Evolutionary conservation across 345 rosid species (phyloP).

Genomic region (Gossypium bickii): DNA sequence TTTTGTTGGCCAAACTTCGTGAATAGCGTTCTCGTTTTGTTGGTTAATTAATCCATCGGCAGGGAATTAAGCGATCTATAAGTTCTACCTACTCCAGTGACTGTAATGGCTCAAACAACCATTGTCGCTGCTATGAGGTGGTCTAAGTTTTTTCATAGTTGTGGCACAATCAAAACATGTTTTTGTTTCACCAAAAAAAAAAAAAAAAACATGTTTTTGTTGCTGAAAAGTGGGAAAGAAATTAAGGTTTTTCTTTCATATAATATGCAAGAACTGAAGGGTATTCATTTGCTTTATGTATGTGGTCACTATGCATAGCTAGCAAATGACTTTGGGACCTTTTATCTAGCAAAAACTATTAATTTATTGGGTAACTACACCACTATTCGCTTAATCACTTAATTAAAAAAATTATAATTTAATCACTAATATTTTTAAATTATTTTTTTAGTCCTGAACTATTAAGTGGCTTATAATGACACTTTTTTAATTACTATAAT

Average conservation of each 20-base stretch:
- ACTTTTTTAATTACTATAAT: too few species aligned
- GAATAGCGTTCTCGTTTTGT: background rate
- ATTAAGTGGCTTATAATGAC: too few species aligned
- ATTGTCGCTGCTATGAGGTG: background rate
- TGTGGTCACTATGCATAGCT: background rate
- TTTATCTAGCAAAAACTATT: too few species aligned
- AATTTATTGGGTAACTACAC: too few species aligned
- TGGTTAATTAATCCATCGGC: background rate
- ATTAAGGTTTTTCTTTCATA: background rate
- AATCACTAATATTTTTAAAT: too few species aligned
- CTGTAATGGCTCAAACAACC: background rate
- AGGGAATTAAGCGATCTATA: background rate
- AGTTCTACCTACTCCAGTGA: background rate
- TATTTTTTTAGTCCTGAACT: too few species aligned
- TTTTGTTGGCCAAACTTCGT: background rate
- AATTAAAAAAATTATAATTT: too few species aligned
- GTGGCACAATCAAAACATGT: background rate
- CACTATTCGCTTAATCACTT: too few species aligned
- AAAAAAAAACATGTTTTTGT: background rate
- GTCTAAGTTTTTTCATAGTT: background rate
- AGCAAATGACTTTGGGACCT: background rate
- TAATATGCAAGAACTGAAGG: background rate
- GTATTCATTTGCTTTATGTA: background rate
- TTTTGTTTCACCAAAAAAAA: background rate
- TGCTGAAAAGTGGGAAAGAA: background rate